Evolutionary conservation across 495 filamentous ascomycete genomes (phyloP).

Genomic region (Podospora anserina): DNA sequence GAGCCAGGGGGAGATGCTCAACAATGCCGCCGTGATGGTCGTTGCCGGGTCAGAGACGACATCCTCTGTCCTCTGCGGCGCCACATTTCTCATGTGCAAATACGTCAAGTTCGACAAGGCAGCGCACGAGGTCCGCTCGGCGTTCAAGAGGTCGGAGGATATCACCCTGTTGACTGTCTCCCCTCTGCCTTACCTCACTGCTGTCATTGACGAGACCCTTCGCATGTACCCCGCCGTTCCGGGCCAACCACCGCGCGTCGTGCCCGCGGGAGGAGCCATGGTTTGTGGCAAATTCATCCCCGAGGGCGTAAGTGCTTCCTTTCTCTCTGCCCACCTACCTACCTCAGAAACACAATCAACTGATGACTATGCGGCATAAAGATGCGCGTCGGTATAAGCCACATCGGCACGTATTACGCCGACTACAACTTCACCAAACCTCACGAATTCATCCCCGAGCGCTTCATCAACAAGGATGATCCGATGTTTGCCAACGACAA

Average conservation of each 20-base stretch:
- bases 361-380: conserved; percentile 42
- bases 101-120: too few relatives aligned
- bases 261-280: conserved; percentile 41
- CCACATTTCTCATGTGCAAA: too few relatives aligned
- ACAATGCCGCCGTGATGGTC: too few relatives aligned
- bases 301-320: conserved; percentile 30
- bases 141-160: conserved; percentile 25
- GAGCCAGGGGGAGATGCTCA: too few relatives aligned
- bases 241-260: conserved; percentile 39
- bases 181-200: conserved; percentile 50
- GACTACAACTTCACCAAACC: conserved; percentile 36
- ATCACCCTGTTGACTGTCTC: conserved; percentile 47
- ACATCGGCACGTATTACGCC: conserved; percentile 39
- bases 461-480: conserved; percentile 32
- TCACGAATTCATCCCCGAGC: conserved; percentile 37
- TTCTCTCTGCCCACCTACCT: not conserved
- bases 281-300: conserved; percentile 45
- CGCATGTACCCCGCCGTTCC: conserved; percentile 54
- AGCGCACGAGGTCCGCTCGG: not conserved
- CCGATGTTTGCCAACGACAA: conserved; percentile 28
- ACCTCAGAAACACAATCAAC: conserved; percentile 38
- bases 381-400: conserved; percentile 34
- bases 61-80: too few relatives aligned
- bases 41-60: too few relatives aligned
- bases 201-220: conserved; percentile 54